Percentiles rank a stretch among this genome's conserved stretches.
Conservation (phyloP, 805 yeast species). For the Starmerella bombicola region DNA sequence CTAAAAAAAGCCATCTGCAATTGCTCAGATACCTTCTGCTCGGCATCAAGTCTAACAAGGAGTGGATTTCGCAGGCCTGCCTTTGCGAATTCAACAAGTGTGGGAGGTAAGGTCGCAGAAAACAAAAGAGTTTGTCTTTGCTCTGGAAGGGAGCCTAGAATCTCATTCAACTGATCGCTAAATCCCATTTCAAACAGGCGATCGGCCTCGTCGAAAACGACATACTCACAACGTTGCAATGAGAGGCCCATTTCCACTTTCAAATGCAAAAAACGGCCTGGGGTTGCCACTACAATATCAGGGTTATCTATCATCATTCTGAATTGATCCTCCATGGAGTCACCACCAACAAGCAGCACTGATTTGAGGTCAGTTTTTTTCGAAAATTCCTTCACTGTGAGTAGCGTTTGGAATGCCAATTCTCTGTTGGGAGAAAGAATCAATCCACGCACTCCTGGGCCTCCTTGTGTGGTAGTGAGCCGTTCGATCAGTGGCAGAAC, state of each 20-base stretch:
- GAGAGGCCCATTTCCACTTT: constrained; percentile 91
- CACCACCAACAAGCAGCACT: constrained; percentile 88
- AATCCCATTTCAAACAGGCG: constrained; percentile 93
- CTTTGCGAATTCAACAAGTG: constrained; percentile 90
- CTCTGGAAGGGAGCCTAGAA: constrained; percentile 70
- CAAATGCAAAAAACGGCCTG: constrained; percentile 92
- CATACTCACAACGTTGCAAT: constrained; percentile 69
- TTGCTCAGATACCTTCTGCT: constrained; percentile 76
- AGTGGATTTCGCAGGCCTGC: constrained; percentile 92
- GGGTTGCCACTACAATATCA: constrained; percentile 90
- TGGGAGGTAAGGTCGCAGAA: constrained; percentile 87
- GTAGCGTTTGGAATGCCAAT: constrained; percentile 82
- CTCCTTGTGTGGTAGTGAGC: not conserved
- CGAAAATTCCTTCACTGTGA: constrained; percentile 77
- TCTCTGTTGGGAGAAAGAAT: constrained; percentile 93
- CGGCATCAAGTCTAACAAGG: constrained; percentile 85
- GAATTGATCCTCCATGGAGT: constrained; percentile 93
- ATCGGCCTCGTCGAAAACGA: constrained; percentile 96
- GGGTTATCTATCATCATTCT: constrained; percentile 87
- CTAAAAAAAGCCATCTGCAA: constrained; percentile 81
- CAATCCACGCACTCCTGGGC: constrained; percentile 76
- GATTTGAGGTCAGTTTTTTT: constrained; percentile 73
- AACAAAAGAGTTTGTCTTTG: constrained; percentile 78
- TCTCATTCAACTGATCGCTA: constrained; percentile 81
- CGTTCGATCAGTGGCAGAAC: constrained; percentile 73